These are phyloP conservation scores for Xylariaceae sp. DNA, from an alignment of 2,329 filamentous ascomycete species.

Conservation along the genomic window DNA sequence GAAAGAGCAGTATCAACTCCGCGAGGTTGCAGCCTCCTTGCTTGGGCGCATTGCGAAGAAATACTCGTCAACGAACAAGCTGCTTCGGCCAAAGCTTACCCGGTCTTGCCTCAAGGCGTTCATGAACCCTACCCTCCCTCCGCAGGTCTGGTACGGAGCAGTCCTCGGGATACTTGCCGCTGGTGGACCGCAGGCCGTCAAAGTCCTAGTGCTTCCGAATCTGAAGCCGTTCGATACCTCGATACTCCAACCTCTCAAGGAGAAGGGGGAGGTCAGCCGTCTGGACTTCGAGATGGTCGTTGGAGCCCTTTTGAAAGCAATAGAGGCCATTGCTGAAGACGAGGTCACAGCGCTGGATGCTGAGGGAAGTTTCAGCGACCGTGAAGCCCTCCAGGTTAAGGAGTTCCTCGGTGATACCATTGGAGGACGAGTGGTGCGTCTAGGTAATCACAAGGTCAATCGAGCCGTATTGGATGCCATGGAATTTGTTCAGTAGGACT, in stretches of 20 bases:
- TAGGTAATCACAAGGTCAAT: conserved; percentile 44
- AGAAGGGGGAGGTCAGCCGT: conserved; percentile 37
- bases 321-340: conserved; percentile 39
- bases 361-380: conserved; percentile 35
- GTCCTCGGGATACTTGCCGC: conserved; percentile 74
- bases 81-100: conserved; percentile 80
- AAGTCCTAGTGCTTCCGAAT: conserved; percentile 51
- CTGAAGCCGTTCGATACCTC: conserved; percentile 48
- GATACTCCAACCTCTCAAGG: conserved; percentile 49
- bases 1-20: conserved; percentile 68
- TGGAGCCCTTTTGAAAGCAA: conserved; percentile 50
- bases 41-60: conserved; percentile 74
- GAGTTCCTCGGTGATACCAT: conserved; percentile 53
- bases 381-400: conserved; percentile 41
- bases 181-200: conserved; percentile 59
- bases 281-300: conserved; percentile 52
- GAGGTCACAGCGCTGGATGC: conserved; percentile 34
- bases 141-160: conserved; percentile 83
- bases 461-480: conserved; percentile 50
- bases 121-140: conserved; percentile 76
- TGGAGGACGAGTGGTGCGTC: conserved; percentile 41
- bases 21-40: conserved; percentile 78
- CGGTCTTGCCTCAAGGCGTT: conserved; percentile 92
- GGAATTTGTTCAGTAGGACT: conserved; percentile 39
- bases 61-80: conserved; percentile 73